Evolutionary conservation across 768 basidiomycete genomes (phyloP), one percentile per base, ranked within the genome.

Genomic region (Phylloporus sp.): DNA sequence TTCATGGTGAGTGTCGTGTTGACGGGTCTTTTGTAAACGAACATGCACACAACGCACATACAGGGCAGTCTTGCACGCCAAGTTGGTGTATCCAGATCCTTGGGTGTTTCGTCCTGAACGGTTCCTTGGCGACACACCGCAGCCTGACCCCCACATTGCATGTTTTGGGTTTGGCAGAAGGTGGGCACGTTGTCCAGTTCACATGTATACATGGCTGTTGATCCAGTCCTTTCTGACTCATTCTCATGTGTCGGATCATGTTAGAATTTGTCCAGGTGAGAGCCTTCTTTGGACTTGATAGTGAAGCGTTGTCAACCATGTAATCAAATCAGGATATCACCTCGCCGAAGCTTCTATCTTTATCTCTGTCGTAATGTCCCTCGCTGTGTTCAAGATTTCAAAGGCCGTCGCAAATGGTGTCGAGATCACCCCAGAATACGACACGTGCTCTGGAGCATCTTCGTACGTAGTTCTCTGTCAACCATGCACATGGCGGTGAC

Each of bases 11-110:
- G 72, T 64, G 6, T 46, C 4, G 1, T 36, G 9, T 2, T 11
- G 27, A 18, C 24, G 9, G n/a, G 2, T 15, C 8, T 27, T 22
- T 10, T 23, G 4, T 27, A 15, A 58, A 6, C 39, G 28, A n/a
- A 41, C 29, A 12, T 51, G 66, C 9, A 18, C 22, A 31, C 4
- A 12, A 43, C 9, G 7, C 16, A 6, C 18, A 1, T 11, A 43
- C 48, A 82, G 82, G 81, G 68, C 64, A n/a, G 77, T 84, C 63
- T 65, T 80, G 2, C 77, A 78, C 41, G 76, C 84, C 60, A 72
- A 73, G 4, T 63, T 70, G 6, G 64, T 41, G 4, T 73, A 74
- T 48, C 60, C 63, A 6, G 60, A 72, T 44, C 72, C 72, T 3
- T 32, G 42, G 1, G 50, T 42, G 1, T 73, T 73, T 50, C 57